A percentile compares a stretch with the other conserved stretches of the same genome.
Evolutionary conservation across 345 rosid genomes (phyloP).

Genomic region (Citrus maxima): DNA sequence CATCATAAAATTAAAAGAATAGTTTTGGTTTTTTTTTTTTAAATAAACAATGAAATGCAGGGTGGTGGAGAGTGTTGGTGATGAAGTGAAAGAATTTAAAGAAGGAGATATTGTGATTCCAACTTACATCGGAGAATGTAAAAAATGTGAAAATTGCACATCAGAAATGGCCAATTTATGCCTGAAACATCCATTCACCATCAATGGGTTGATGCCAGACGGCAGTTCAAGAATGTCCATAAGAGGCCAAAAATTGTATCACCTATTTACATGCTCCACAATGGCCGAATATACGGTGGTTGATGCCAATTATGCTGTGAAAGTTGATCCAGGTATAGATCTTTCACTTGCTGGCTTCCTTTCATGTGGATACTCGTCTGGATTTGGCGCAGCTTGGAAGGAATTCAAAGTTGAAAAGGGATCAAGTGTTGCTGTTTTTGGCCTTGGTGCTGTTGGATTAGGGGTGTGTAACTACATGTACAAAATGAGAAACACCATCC

Average conservation of each 20-base stretch:
- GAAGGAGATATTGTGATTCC: slow-evolving; percentile 69
- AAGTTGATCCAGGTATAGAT: slow-evolving; percentile 39
- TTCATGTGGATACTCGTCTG: slow-evolving; percentile 74
- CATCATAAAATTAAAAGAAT: too few relatives aligned
- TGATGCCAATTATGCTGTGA: slow-evolving; percentile 39
- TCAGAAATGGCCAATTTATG: slow-evolving; percentile 47
- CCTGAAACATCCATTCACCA: slow-evolving; percentile 33
- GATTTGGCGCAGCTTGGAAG: slow-evolving; percentile 75
- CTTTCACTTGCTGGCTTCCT: slow-evolving; percentile 46
- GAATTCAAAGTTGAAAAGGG: slow-evolving; percentile 50
- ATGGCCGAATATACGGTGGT: slow-evolving; percentile 62
- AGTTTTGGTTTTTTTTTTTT: too few relatives aligned
- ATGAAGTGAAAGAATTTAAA: slow-evolving; percentile 43
- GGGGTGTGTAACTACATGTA: slow-evolving; percentile 32
- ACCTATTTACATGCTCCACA: slow-evolving; percentile 54
- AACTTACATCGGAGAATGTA: slow-evolving; percentile 43
- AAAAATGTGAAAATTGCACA: slow-evolving; percentile 55
- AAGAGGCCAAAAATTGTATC: slow-evolving; percentile 41
- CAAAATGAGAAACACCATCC: too few relatives aligned
- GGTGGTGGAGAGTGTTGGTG: slow-evolving; percentile 47
- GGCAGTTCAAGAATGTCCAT: slow-evolving; percentile 59
- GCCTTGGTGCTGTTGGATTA: slow-evolving; percentile 78
- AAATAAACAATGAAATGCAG: slow-evolving; percentile 11
- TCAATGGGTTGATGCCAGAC: slow-evolving; percentile 41
- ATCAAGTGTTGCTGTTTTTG: slow-evolving; percentile 61